Evolutionary conservation across 345 rosid species (phyloP), one percentile per base, ranked within the genome.

Genomic region (Syzygium jambos): DNA sequence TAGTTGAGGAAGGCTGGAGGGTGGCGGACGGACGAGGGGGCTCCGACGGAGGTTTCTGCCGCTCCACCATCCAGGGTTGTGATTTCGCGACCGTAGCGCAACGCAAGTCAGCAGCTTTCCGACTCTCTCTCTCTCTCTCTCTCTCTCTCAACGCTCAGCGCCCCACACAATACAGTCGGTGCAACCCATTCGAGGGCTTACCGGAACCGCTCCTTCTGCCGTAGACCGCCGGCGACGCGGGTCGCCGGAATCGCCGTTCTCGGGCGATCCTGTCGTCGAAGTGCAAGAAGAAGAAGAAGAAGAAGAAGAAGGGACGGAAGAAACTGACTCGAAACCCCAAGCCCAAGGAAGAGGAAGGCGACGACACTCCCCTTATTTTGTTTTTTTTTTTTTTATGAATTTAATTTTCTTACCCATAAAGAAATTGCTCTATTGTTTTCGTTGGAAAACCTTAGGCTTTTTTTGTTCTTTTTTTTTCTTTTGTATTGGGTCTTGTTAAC

Each of bases 41-140:
- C 85, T 87, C 68, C 84, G 91, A 49, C 87, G 90, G 25, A 84
- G 46, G 92, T 9, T 89, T 87, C 77, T 88, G 92, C 51, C 91
- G 93, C 86, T 89, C 91, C 87, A 89, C 92, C 95, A 92, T 93
- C 84, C 52, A 86, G 90, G 78, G 43, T 54, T 51, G 80, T 34
- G 49, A 73, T 9, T 22, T 34, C 80, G 27, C 49, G 80, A 73
- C 46, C 21, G 49, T 2, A 25, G 65, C 9, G 80, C 25, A 73
- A 11, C 80, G 5, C 80, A 73, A 73, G 80, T 38, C 80, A 34
- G 80, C 25, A 73, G 49, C 49, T 73, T 73, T 19, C 49, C 22
- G 4, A 38, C 4, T 73, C 80, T 73, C 80, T 29, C 77, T 65
- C 68, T 54, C 57, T 59, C 68, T 27, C 73, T 25, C 63, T 57